Evolutionary conservation across 805 yeast species (phyloP).

Genomic region (Deakozyma indianensis): DNA sequence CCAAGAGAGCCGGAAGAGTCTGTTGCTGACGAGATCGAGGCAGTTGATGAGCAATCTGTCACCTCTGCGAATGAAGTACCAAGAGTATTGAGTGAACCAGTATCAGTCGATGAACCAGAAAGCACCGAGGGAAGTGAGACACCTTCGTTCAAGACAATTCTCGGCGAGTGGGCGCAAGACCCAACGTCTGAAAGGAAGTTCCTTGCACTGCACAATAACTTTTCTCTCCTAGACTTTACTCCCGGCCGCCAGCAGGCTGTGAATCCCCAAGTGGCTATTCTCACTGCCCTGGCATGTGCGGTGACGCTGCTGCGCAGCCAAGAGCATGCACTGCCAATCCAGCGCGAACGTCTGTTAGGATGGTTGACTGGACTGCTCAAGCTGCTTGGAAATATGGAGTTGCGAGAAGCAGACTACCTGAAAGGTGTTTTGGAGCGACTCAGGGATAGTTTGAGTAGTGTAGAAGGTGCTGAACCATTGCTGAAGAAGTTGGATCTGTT

Average conservation of each 20-base stretch:
- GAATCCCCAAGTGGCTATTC: neutral
- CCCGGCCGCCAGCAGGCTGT: neutral
- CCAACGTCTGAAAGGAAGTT: neutral
- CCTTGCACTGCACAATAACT: neutral
- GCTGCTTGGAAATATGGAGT: neutral
- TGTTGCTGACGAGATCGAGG: slow-evolving; percentile 2
- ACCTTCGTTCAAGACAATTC: neutral
- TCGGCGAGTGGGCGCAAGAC: neutral
- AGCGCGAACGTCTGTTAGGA: neutral
- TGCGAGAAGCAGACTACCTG: neutral
- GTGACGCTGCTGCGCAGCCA: neutral
- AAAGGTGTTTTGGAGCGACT: neutral
- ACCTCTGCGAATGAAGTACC: neutral
- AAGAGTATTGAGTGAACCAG: neutral
- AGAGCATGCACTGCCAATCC: neutral
- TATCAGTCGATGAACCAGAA: neutral
- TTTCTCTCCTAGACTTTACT: neutral
- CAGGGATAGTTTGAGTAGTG: neutral
- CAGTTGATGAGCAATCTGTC: neutral
- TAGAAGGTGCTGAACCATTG: neutral
- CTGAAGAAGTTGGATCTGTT: neutral
- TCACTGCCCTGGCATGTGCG: neutral
- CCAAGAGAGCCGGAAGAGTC: slow-evolving; percentile 1
- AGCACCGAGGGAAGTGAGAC: neutral
- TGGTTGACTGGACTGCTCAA: neutral